phyloP scores from a whole-genome alignment of 768 basidiomycete genomes.

The Podaxis mareebaensis region DNA sequence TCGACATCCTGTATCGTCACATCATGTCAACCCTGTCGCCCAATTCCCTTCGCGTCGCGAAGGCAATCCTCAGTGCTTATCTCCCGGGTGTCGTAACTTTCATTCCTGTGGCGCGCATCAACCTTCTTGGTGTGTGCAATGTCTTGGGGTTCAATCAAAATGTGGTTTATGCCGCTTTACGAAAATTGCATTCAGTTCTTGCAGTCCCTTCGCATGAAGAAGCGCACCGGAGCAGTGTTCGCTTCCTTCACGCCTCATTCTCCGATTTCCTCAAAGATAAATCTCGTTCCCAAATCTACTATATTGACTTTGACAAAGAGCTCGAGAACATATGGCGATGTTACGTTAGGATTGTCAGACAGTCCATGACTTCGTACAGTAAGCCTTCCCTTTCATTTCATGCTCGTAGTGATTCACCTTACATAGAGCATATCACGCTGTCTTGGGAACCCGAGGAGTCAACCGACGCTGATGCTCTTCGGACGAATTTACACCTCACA shows the following conservation, averaged over 20 bases:
- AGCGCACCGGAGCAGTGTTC: not conserved
- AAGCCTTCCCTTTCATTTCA: not conserved
- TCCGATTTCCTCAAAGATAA: constrained; percentile 1
- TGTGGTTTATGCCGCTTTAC: not conserved
- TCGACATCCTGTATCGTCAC: not conserved
- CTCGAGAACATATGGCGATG: not conserved
- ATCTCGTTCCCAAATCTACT: not conserved
- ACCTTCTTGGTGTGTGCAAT: not conserved
- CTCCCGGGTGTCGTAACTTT: not conserved
- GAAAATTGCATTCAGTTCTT: not conserved
- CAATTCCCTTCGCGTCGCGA: not conserved
- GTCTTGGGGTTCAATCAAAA: not conserved
- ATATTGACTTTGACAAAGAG: not conserved
- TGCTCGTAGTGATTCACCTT: not conserved
- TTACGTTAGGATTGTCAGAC: not conserved
- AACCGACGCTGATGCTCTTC: not conserved
- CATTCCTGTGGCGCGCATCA: not conserved
- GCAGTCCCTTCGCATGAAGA: not conserved
- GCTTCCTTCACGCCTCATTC: not conserved
- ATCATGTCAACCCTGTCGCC: not conserved
- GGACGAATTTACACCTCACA: not conserved
- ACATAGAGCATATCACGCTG: not conserved
- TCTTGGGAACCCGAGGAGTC: not conserved
- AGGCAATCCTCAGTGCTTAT: not conserved
- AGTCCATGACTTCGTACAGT: not conserved